Conservation (phyloP, 495 filamentous ascomycete species). For the Arthonia radiata region DNA sequence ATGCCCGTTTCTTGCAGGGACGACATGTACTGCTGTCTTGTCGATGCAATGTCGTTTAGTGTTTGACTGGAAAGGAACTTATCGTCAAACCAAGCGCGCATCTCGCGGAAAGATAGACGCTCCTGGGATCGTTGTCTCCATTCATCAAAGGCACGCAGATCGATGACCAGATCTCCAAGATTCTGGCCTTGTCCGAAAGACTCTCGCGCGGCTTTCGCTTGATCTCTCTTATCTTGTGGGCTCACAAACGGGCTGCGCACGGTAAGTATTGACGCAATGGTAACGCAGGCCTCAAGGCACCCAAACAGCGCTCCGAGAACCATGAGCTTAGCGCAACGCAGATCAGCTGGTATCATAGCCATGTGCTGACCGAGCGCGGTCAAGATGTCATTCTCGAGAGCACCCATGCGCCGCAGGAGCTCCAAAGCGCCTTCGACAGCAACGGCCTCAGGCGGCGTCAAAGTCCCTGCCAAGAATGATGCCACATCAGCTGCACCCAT, state of each 20-base stretch:
- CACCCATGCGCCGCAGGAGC: conserved; percentile 64
- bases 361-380: conserved; percentile 80
- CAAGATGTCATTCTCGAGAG: conserved; percentile 39
- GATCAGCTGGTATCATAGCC: conserved; percentile 79
- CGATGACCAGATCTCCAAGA: conserved; percentile 77
- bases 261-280: conserved; percentile 76
- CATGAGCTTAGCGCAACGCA: conserved; percentile 83
- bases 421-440: conserved; percentile 66
- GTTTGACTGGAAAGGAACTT: conserved; percentile 73
- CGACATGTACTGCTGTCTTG: conserved; percentile 59
- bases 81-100: conserved; percentile 59
- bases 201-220: conserved; percentile 50
- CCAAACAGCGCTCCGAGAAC: conserved; percentile 87
- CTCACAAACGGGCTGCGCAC: conserved; percentile 64
- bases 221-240: conserved; percentile 55
- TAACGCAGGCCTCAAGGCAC: conserved; percentile 66
- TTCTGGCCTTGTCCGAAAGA: conserved; percentile 47
- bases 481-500: conserved; percentile 74
- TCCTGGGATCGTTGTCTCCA: conserved; percentile 39
- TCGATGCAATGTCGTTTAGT: conserved; percentile 67
- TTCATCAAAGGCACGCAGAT: conserved; percentile 57
- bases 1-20: conserved; percentile 73
- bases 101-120: conserved; percentile 29
- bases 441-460: conserved; percentile 62
- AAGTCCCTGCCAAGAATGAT: conserved; percentile 56